Conservation (phyloP, 2,329 filamentous ascomycete species). For the Bipolaris zeicola region DNA sequence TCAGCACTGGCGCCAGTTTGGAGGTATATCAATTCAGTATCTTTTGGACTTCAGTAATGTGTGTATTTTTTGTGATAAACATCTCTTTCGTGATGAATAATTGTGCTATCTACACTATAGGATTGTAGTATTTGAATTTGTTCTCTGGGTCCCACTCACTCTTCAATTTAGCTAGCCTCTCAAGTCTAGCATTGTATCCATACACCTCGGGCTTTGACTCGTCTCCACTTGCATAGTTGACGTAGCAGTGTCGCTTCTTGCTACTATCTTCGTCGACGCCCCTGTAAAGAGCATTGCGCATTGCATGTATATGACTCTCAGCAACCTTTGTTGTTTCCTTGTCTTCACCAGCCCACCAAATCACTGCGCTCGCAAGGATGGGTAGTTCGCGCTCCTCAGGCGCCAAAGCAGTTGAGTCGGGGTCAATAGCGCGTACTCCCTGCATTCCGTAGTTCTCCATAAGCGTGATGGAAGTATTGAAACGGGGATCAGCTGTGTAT, state of each 20-base stretch:
- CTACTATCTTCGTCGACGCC: slow-evolving; percentile 12
- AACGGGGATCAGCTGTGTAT: slow-evolving; percentile 26
- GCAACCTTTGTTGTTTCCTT: slow-evolving; percentile 17
- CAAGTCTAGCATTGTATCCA: slow-evolving; percentile 36
- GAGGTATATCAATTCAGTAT: no score
- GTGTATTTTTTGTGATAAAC: no score
- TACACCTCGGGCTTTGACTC: slow-evolving; percentile 38
- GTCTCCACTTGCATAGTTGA: slow-evolving; percentile 44
- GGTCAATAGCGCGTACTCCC: slow-evolving; percentile 17
- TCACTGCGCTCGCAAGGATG: slow-evolving; percentile 15
- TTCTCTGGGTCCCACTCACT: slow-evolving; percentile 35
- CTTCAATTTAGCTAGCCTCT: slow-evolving; percentile 38
- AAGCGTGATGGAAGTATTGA: slow-evolving; percentile 21
- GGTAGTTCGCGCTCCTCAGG: slow-evolving; percentile 44
- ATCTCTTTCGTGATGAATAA: no score
- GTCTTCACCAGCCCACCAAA: slow-evolving; percentile 26
- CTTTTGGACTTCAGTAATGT: no score
- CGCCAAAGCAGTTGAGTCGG: slow-evolving; percentile 17
- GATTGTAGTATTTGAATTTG: slow-evolving; percentile 37
- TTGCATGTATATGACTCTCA: slow-evolving; percentile 11
- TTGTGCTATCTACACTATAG: slow-evolving; percentile 14
- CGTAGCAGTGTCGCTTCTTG: slow-evolving; percentile 32
- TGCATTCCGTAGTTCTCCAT: slow-evolving; percentile 33
- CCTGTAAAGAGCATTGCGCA: slow-evolving; percentile 20
- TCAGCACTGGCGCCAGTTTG: neutral